These are phyloP conservation scores for Verruconis gallopava DNA, from an alignment of 2,329 filamentous ascomycete species.

Conservation along the genomic window DNA sequence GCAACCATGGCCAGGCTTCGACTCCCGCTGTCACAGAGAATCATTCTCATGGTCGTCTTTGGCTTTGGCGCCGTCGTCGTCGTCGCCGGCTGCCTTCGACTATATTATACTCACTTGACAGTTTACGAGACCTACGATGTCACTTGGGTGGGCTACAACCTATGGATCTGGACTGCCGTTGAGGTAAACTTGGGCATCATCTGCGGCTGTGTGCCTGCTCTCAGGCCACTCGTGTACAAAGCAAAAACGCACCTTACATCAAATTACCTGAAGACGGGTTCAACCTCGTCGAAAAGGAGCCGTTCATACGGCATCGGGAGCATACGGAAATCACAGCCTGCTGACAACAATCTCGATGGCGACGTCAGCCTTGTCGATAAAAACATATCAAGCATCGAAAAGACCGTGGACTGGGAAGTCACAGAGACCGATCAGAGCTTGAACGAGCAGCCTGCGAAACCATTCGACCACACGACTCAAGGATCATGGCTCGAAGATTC, in stretches of 20 bases:
- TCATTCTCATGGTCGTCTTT: slow-evolving; percentile 9
- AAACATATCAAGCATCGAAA: not conserved
- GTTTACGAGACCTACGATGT: slow-evolving; percentile 11
- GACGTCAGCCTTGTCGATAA: not conserved
- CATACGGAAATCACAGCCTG: not conserved
- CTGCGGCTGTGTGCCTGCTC: slow-evolving; percentile 9
- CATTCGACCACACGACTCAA: too few relatives aligned
- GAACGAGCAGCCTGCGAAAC: not conserved
- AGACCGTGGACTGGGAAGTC: not conserved
- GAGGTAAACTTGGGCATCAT: slow-evolving; percentile 9
- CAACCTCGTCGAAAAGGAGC: not conserved
- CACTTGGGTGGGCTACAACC: slow-evolving; percentile 9
- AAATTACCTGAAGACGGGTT: not conserved
- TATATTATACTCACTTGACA: slow-evolving; percentile 5
- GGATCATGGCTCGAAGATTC: not conserved
- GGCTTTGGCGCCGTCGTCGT: slow-evolving; percentile 9
- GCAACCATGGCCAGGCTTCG: slow-evolving; percentile 6
- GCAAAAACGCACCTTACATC: not conserved
- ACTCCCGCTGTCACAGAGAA: slow-evolving; percentile 7
- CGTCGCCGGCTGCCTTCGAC: slow-evolving; percentile 7
- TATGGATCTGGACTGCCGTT: slow-evolving; percentile 10
- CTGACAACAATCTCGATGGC: not conserved
- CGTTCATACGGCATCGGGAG: not conserved
- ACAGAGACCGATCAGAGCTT: not conserved
- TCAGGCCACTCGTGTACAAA: slow-evolving; percentile 17